Conservation (phyloP, 225 moss, liverwort and hornwort genomes). For the Bryoerythrophyllum caledonicum region DNA sequence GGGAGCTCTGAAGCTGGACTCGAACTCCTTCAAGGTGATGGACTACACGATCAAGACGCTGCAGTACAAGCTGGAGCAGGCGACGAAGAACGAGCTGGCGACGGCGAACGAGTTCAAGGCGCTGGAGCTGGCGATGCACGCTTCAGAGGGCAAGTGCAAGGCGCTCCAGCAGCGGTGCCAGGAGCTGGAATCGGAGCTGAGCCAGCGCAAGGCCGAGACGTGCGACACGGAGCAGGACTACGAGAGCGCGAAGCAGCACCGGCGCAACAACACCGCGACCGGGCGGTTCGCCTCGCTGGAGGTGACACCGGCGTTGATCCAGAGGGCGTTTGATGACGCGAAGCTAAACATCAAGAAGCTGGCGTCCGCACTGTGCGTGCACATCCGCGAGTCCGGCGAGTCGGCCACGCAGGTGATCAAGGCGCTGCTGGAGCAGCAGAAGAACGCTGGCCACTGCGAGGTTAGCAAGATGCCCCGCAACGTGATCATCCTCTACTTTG, state of each 20-base stretch:
- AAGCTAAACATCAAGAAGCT: constrained; percentile 38
- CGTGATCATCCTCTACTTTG: constrained; percentile 52
- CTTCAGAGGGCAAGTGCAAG: constrained; percentile 39
- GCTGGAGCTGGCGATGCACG: constrained; percentile 38
- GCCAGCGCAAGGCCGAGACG: constrained; percentile 7
- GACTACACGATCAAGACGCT: constrained; percentile 57
- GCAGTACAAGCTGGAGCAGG: constrained; percentile 50
- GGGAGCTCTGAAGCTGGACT: constrained; percentile 35
- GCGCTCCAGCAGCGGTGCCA: constrained; percentile 37
- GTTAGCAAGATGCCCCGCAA: constrained; percentile 52
- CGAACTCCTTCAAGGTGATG: constrained; percentile 55
- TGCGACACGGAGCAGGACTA: constrained; percentile 26
- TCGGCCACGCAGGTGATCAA: constrained; percentile 52
- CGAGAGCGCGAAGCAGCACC: constrained; percentile 35
- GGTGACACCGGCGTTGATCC: constrained; percentile 36
- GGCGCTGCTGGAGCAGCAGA: constrained; percentile 40
- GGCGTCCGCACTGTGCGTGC: constrained; percentile 38
- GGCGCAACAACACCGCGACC: constrained; percentile 24
- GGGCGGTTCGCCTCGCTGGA: constrained; percentile 27
- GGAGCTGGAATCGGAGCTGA: constrained; percentile 36
- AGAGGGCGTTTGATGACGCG: constrained; percentile 37
- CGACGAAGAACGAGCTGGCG: constrained; percentile 39
- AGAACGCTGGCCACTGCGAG: constrained; percentile 13
- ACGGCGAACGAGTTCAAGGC: constrained; percentile 43
- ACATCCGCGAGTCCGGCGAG: constrained; percentile 46